phyloP scores from a whole-genome alignment of 805 yeast genomes.

The Metschnikowia picachoensis region DNA sequence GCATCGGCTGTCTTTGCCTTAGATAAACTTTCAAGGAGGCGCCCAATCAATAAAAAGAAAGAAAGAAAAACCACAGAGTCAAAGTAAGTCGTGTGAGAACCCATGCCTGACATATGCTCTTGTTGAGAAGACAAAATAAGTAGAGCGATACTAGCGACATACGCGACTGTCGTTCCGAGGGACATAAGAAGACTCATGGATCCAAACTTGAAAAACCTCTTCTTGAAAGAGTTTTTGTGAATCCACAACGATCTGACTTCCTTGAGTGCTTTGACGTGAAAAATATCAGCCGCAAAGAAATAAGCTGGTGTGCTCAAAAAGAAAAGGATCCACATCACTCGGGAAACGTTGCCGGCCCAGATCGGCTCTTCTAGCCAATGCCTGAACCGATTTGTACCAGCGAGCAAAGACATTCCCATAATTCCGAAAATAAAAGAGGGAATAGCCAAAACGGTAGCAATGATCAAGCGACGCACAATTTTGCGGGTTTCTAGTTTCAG shows the following conservation, averaged over 20 bases:
- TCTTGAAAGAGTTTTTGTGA: constrained; percentile 48
- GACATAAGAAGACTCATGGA: constrained; percentile 74
- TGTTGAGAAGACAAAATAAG: constrained; percentile 43
- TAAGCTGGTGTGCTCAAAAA: constrained; percentile 68
- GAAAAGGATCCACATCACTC: constrained; percentile 64
- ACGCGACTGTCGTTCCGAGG: constrained; percentile 70
- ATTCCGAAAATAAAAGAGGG: constrained; percentile 68
- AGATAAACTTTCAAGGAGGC: constrained; percentile 62
- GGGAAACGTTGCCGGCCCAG: constrained; percentile 58
- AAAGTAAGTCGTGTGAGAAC: constrained; percentile 62
- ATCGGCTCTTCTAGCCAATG: constrained; percentile 57
- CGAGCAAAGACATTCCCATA: constrained; percentile 62
- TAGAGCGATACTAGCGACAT: constrained; percentile 61
- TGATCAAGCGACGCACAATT: constrained; percentile 43
- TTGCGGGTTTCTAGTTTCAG: constrained; percentile 46
- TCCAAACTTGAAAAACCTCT: constrained; percentile 64
- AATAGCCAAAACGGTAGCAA: constrained; percentile 53
- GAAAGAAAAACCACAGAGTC: constrained; percentile 77
- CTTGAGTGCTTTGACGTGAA: constrained; percentile 61
- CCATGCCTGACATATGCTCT: constrained; percentile 23
- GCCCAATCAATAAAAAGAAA: constrained; percentile 67
- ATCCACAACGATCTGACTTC: constrained; percentile 59
- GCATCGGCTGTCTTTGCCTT: constrained; percentile 67
- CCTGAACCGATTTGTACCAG: constrained; percentile 38
- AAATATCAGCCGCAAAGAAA: constrained; percentile 69